Conservation (phyloP, 345 rosid species). For the Hevea brasiliensis region DNA sequence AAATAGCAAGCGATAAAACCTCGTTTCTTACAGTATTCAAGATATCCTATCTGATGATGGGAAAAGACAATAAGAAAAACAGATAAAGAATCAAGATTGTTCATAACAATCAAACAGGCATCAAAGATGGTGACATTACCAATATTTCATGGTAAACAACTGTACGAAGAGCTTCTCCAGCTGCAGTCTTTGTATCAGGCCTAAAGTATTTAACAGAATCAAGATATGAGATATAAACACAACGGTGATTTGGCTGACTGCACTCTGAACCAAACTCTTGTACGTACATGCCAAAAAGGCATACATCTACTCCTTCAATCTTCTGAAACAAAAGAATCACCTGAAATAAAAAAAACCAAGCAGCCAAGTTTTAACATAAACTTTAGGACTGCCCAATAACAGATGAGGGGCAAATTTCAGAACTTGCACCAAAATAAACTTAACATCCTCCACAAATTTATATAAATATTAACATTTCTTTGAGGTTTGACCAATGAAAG, state of each 20-base stretch:
- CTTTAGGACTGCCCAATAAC: neutral
- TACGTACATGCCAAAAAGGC: conserved; percentile 34
- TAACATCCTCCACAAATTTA: conserved; percentile 2
- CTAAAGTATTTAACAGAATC: conserved; percentile 36
- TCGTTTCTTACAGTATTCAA: conserved; percentile 33
- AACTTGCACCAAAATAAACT: neutral
- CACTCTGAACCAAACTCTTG: conserved; percentile 37
- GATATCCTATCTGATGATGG: conserved; percentile 31
- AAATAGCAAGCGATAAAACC: conserved; percentile 34
- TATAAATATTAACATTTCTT: neutral
- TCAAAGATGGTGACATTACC: conserved; percentile 7
- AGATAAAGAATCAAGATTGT: neutral
- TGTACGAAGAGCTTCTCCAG: conserved; percentile 36
- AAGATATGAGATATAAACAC: conserved; percentile 30
- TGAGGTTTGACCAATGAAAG: neutral
- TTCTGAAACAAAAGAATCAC: conserved; percentile 36
- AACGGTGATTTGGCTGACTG: conserved; percentile 30
- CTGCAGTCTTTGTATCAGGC: conserved; percentile 22
- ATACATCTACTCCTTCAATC: conserved; percentile 33
- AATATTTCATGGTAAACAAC: conserved; percentile 35
- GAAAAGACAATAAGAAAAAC: neutral
- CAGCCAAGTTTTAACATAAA: neutral
- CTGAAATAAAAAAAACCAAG: conserved; percentile 6
- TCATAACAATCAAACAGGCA: neutral
- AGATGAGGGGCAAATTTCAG: neutral